Evolutionary conservation across 2,329 filamentous ascomycete species (phyloP).

Genomic region (Fusarium sp.): DNA sequence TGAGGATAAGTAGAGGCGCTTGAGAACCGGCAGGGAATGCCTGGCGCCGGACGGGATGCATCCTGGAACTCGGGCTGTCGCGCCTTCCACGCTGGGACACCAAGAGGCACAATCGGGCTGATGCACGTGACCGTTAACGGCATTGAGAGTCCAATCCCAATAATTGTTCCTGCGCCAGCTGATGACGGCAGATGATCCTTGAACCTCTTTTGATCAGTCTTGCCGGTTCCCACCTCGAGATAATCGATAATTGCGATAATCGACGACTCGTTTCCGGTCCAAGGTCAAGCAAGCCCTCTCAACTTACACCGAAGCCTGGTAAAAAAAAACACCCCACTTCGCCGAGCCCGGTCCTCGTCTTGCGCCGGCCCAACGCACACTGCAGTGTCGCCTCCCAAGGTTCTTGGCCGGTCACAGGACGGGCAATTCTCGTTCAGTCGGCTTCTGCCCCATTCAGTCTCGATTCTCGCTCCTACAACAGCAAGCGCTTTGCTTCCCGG

Average conservation of each 20-base stretch:
- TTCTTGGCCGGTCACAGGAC: constrained; percentile 25
- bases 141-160: not conserved
- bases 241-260: not conserved
- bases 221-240: not conserved
- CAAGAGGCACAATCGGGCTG: constrained; percentile 5
- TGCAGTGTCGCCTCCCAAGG: constrained; percentile 20
- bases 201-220: not conserved
- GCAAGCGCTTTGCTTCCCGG: not conserved
- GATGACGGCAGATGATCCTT: constrained; percentile 1
- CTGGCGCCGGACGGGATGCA: constrained; percentile 3
- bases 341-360: constrained; percentile 24
- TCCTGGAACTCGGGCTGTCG: constrained; percentile 13
- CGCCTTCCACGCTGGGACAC: constrained; percentile 2
- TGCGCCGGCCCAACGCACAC: constrained; percentile 31
- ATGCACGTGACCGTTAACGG: constrained; percentile 29
- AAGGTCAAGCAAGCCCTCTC: not conserved
- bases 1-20: not conserved
- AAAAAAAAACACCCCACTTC: constrained; percentile 24
- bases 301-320: constrained; percentile 23
- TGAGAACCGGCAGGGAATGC: constrained; percentile 7
- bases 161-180: not conserved
- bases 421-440: constrained; percentile 25
- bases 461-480: constrained; percentile 3
- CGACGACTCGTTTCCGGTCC: not conserved
- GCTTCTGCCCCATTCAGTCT: not conserved